Evolutionary conservation across 192 early-diverging fungal genomes (phyloP).

Genomic region (Backusella psychrophila): DNA sequence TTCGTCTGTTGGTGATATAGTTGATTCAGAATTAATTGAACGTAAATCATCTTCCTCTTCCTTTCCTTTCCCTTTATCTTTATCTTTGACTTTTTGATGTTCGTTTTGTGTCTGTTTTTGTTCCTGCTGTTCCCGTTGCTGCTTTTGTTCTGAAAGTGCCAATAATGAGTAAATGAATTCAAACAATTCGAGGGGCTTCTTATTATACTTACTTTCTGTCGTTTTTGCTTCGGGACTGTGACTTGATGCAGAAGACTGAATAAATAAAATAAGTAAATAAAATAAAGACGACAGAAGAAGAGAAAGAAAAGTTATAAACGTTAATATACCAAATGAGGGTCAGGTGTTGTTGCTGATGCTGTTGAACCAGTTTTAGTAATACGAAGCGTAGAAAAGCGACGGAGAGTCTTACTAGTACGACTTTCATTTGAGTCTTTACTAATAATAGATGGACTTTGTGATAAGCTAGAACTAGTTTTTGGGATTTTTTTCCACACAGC

Average conservation of each 20-base stretch:
- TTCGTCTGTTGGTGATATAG: neutral
- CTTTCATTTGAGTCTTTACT: neutral
- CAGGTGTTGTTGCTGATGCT: neutral
- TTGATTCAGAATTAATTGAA: conserved; percentile 10
- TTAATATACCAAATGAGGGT: neutral
- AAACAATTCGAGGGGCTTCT: neutral
- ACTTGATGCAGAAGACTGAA: neutral
- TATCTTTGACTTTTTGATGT: neutral
- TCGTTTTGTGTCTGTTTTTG: neutral
- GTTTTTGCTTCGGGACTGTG: neutral
- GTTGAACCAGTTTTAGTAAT: neutral
- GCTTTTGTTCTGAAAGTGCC: neutral
- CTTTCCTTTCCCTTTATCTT: neutral
- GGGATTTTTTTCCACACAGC: conserved; percentile 32
- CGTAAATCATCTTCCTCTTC: neutral
- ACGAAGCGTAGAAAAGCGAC: conserved; percentile 3
- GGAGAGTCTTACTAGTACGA: neutral
- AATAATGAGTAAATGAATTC: neutral
- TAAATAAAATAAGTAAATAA: neutral
- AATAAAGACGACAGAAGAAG: neutral
- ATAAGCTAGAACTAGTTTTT: conserved; percentile 8
- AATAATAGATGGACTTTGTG: neutral
- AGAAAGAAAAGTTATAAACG: neutral
- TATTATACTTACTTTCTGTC: neutral
- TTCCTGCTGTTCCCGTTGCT: neutral